Evolutionary conservation across 2,329 filamentous ascomycete genomes (phyloP).

Genomic region (Alternaria dauci): DNA sequence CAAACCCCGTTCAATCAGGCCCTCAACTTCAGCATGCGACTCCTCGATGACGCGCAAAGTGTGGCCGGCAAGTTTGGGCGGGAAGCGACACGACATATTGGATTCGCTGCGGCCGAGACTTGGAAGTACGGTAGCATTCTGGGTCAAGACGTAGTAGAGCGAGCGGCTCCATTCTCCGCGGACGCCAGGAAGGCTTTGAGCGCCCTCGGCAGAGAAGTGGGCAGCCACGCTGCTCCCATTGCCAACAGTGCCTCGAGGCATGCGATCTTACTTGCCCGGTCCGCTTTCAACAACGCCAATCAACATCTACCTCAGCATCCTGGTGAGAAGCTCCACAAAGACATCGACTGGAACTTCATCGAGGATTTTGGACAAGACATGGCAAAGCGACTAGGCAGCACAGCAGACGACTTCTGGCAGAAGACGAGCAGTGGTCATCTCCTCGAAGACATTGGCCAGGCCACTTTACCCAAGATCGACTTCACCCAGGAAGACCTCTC

Average conservation of each 20-base stretch:
- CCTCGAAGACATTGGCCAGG: too few species aligned
- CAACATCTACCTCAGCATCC: neutral
- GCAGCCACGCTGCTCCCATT: neutral
- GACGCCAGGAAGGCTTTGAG: neutral
- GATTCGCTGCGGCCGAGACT: too few species aligned
- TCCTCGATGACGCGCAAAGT: neutral
- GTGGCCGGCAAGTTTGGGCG: too few species aligned
- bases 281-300: neutral
- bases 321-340: neutral
- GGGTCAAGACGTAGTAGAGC: too few species aligned
- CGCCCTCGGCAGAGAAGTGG: neutral
- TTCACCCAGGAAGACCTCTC: too few species aligned
- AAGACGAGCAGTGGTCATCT: neutral
- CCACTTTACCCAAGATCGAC: too few species aligned
- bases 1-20: neutral
- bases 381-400: neutral
- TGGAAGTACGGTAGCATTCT: too few species aligned
- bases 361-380: neutral
- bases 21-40: neutral
- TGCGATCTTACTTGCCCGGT: neutral
- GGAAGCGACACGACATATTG: too few species aligned
- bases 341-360: neutral
- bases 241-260: neutral
- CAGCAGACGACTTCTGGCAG: neutral
- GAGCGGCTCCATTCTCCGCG: too few species aligned